Percentiles rank a stretch among this genome's conserved stretches.
Evolutionary conservation across 2,329 filamentous ascomycete species (phyloP).

Genomic region (Arthrobotrys megalospora): DNA sequence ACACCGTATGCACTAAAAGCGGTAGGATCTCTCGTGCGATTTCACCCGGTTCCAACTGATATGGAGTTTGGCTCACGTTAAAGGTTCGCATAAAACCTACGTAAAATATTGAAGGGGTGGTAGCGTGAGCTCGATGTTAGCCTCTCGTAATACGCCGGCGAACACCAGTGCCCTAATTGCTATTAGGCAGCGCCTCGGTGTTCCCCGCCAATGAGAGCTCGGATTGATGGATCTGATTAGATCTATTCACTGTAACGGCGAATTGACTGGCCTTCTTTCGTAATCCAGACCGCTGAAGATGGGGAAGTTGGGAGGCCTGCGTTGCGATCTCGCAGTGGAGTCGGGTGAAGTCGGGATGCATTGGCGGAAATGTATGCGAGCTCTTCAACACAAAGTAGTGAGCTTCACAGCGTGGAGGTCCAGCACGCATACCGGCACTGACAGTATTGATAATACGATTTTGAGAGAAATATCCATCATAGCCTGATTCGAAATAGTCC

Average conservation of each 20-base stretch:
- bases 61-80: slow-evolving; percentile 42
- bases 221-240: slow-evolving; percentile 58
- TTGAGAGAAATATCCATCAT: slow-evolving; percentile 19
- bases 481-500: slow-evolving; percentile 11
- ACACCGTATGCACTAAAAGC: slow-evolving; percentile 23
- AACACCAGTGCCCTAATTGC: slow-evolving; percentile 9
- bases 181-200: slow-evolving; percentile 31
- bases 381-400: slow-evolving; percentile 42
- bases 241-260: slow-evolving; percentile 41
- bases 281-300: slow-evolving; percentile 24
- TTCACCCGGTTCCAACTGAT: slow-evolving; percentile 29
- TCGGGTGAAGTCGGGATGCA: slow-evolving; percentile 55
- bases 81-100: slow-evolving; percentile 55
- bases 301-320: not conserved
- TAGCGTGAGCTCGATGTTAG: slow-evolving; percentile 26
- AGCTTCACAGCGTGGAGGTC: slow-evolving; percentile 37
- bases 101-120: slow-evolving; percentile 40
- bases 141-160: slow-evolving; percentile 56
- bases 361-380: slow-evolving; percentile 21
- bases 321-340: slow-evolving; percentile 42
- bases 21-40: slow-evolving; percentile 54
- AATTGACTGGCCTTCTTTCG: slow-evolving; percentile 15
- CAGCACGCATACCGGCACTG: not conserved
- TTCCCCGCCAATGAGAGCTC: slow-evolving; percentile 38
- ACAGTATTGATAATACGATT: slow-evolving; percentile 21